These are phyloP conservation scores for Heterobasidion occidentale DNA, from an alignment of 1,284 basidiomycete species.

Conservation along the genomic window DNA sequence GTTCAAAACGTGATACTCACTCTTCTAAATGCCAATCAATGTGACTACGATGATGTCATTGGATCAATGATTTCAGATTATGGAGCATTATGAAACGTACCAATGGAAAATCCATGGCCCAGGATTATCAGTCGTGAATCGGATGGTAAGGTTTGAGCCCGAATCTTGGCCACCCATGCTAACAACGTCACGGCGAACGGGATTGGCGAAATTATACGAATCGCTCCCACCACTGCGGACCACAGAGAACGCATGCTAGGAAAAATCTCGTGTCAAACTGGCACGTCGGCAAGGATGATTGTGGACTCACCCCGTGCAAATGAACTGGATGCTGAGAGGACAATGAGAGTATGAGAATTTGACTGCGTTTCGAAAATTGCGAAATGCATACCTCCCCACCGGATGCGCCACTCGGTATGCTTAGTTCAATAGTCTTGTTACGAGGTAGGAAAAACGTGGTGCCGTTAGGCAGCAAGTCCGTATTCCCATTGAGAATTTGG, in stretches of 20 bases:
- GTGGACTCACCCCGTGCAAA: conserved; percentile 21
- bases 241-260: conserved; percentile 18
- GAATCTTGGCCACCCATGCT: conserved; percentile 12
- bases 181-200: conserved; percentile 22
- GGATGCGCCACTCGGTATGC: conserved; percentile 19
- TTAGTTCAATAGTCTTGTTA: conserved; percentile 26
- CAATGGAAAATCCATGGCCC: background rate
- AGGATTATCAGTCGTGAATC: background rate
- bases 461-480: conserved; percentile 22
- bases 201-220: conserved; percentile 21
- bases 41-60: background rate
- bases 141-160: background rate
- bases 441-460: conserved; percentile 19
- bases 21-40: background rate
- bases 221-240: conserved; percentile 19
- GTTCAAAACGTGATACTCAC: background rate
- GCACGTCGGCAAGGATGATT: too few relatives aligned
- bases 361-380: background rate
- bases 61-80: too few relatives aligned
- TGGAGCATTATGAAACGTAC: background rate
- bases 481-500: conserved; percentile 16
- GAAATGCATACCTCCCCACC: conserved; percentile 15
- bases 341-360: background rate
- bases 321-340: conserved; percentile 26
- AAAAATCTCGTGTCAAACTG: background rate